phyloP scores from a whole-genome alignment of 805 yeast species.

The Metschnikowia koreensis region DNA sequence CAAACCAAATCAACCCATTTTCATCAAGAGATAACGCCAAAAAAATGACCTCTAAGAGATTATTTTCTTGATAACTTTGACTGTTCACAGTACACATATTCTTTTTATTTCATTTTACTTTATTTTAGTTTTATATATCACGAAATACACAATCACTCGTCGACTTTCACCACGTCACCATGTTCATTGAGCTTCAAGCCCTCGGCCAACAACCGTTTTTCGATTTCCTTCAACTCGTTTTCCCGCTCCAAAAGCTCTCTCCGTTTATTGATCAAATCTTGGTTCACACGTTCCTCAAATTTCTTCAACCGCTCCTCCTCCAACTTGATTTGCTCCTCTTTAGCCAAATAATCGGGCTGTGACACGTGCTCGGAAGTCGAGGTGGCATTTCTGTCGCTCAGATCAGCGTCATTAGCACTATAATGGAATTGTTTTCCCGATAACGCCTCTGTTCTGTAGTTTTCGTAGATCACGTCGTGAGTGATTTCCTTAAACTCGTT shows the following conservation, averaged over 20 bases:
- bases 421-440: constrained; percentile 57
- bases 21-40: no score
- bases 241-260: constrained; percentile 83
- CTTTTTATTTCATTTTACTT: background rate
- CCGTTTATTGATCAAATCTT: constrained; percentile 75
- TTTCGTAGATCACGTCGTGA: constrained; percentile 82
- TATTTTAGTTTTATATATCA: background rate
- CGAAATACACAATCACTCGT: constrained; percentile 6
- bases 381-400: constrained; percentile 6
- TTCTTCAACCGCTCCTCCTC: constrained; percentile 87
- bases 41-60: no score
- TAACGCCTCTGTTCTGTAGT: constrained; percentile 83
- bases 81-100: background rate
- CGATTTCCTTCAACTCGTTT: constrained; percentile 79
- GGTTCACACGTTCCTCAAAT: constrained; percentile 86
- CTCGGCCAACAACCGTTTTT: constrained; percentile 62
- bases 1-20: no score
- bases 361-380: constrained; percentile 9
- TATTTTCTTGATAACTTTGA: no score
- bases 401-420: constrained; percentile 20
- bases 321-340: constrained; percentile 84
- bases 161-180: constrained; percentile 20
- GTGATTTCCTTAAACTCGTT: constrained; percentile 87
- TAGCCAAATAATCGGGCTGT: constrained; percentile 43
- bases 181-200: constrained; percentile 42